Evolutionary conservation across 1,284 basidiomycete species (phyloP).

Genomic region (Blastosporella zonata): DNA sequence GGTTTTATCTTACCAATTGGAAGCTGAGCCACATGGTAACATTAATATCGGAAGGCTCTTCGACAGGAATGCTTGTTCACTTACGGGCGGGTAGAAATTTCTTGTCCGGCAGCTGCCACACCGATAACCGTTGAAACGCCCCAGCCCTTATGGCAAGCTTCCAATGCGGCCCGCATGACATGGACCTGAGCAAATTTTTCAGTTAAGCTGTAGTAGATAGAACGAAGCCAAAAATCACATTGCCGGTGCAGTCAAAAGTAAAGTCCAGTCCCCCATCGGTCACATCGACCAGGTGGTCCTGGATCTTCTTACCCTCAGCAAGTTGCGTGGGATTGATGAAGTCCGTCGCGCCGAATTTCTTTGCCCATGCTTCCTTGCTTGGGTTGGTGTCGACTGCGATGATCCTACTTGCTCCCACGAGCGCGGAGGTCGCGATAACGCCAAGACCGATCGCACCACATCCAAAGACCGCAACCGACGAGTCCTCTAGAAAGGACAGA

Average conservation of each 20-base stretch:
- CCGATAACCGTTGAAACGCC: constrained; percentile 95
- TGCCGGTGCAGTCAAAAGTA: constrained; percentile 97
- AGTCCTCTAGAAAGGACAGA: constrained; percentile 54
- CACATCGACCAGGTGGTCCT: constrained; percentile 87
- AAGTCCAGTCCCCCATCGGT: constrained; percentile 98
- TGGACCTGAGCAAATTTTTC: constrained; percentile 49
- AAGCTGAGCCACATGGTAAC: constrained; percentile 49
- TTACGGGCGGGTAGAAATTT: constrained; percentile 94
- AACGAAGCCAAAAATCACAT: constrained; percentile 51
- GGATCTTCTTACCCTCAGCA: constrained; percentile 77
- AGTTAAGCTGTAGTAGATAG: background rate
- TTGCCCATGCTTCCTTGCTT: constrained; percentile 84
- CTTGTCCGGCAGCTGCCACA: constrained; percentile 94
- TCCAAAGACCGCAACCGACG: constrained; percentile 92
- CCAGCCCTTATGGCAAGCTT: constrained; percentile 99
- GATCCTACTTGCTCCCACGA: constrained; percentile 81
- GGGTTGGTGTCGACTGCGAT: constrained; percentile 94
- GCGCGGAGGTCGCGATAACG: constrained; percentile 79
- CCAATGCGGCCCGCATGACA: constrained; percentile 94
- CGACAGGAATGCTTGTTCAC: constrained; percentile 30
- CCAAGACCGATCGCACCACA: constrained; percentile 96
- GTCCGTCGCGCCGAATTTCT: constrained; percentile 95
- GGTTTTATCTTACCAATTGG: constrained; percentile 43
- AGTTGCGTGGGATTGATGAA: constrained; percentile 87
- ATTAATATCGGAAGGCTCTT: constrained; percentile 3